A percentile compares a stretch with the other conserved stretches of the same genome.
Conservation (phyloP, 441 rosid genomes). For the Adansonia grandidieri region DNA sequence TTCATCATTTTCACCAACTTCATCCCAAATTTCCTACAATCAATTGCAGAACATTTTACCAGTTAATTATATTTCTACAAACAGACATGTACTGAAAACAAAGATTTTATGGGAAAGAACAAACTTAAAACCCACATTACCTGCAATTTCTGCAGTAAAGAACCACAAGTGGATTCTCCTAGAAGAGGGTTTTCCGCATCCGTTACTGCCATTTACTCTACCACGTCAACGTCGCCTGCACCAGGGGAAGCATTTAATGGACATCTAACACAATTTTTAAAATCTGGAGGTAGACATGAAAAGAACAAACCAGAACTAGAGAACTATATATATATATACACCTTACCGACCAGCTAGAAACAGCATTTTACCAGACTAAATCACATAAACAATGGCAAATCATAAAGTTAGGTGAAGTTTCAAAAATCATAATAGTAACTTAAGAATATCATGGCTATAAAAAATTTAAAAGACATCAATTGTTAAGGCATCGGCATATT, state of each 20-base stretch:
- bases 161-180: conserved; percentile 87
- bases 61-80: conserved; percentile 8
- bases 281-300: neutral
- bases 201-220: conserved; percentile 64
- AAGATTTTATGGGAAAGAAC: neutral
- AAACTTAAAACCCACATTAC: conserved; percentile 39
- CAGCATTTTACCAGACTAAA: conserved; percentile 12
- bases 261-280: neutral
- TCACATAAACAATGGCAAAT: neutral
- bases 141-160: conserved; percentile 90
- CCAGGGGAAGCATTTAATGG: neutral
- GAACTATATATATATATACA: neutral
- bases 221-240: conserved; percentile 31
- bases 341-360: conserved; percentile 14
- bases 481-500: conserved; percentile 10
- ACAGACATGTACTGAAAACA: conserved; percentile 14
- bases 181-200: conserved; percentile 75
- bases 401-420: neutral
- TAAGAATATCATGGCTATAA: conserved; percentile 1
- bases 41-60: conserved; percentile 17
- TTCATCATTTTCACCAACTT: conserved; percentile 93
- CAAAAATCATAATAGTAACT: neutral
- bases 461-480: neutral
- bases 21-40: conserved; percentile 96
- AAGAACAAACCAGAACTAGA: neutral